These are phyloP conservation scores for Acanthamoeba healyi DNA, from an alignment of 208 protist genomes.

Conservation along the genomic window DNA sequence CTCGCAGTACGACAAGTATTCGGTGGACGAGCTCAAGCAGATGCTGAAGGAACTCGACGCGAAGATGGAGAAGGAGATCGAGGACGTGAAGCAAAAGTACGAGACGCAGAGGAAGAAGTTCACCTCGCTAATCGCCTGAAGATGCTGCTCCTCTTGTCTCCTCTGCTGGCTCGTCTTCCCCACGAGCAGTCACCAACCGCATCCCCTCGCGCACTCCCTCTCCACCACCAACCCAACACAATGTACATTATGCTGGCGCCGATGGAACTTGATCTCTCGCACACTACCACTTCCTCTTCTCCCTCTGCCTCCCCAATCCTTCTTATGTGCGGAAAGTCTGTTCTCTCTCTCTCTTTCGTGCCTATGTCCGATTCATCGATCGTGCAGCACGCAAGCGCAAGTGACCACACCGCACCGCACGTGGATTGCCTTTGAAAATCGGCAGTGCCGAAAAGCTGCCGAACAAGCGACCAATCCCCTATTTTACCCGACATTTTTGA, in stretches of 20 bases:
- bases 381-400: too few relatives aligned
- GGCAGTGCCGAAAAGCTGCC: too few relatives aligned
- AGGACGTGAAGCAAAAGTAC: slow-evolving; percentile 51
- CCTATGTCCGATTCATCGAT: too few relatives aligned
- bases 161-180: background rate
- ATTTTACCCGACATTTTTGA: too few relatives aligned
- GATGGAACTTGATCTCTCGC: background rate
- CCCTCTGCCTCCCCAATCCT: too few relatives aligned
- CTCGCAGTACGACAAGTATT: slow-evolving; percentile 24
- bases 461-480: too few relatives aligned
- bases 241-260: slow-evolving; percentile 28
- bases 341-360: too few relatives aligned
- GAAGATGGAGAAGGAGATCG: slow-evolving; percentile 67
- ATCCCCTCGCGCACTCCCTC: background rate
- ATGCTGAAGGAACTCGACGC: slow-evolving; percentile 42
- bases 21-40: slow-evolving; percentile 29
- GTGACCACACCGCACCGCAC: too few relatives aligned
- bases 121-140: background rate
- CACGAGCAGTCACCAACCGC: too few relatives aligned
- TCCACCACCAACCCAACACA: background rate
- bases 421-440: too few relatives aligned
- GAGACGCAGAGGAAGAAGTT: slow-evolving; percentile 51
- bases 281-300: too few relatives aligned
- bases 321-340: too few relatives aligned
- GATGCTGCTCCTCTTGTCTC: background rate